phyloP scores from a whole-genome alignment of 345 rosid species.

The Laguncularia racemosa region DNA sequence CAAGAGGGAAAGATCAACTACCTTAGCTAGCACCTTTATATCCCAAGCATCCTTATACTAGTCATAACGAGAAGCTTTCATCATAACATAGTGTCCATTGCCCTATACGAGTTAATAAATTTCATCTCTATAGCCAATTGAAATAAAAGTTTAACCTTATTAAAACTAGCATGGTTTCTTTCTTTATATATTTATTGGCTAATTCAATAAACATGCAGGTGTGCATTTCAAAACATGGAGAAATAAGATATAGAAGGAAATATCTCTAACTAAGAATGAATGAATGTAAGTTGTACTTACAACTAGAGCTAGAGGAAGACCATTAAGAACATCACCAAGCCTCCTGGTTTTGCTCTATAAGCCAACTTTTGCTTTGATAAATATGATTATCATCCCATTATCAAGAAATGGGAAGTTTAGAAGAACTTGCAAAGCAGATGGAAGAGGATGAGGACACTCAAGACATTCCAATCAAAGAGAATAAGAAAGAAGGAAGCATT shows the following conservation, averaged over 20 bases:
- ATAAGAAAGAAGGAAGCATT: too few relatives aligned
- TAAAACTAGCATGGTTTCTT: not conserved
- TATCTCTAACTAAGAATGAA: not conserved
- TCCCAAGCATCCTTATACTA: slow-evolving; percentile 41
- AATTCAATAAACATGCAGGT: too few relatives aligned
- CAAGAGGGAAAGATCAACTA: not conserved
- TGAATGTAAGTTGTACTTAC: slow-evolving; percentile 8
- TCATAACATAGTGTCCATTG: slow-evolving; percentile 34
- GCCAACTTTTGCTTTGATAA: slow-evolving; percentile 22
- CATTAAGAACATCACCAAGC: slow-evolving; percentile 37
- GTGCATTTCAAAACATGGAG: not conserved
- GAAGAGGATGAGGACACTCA: not conserved
- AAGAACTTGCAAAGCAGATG: not conserved
- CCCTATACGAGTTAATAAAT: slow-evolving; percentile 12
- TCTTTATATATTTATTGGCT: not conserved
- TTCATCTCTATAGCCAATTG: not conserved
- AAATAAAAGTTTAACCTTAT: not conserved
- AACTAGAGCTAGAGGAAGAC: slow-evolving; percentile 34
- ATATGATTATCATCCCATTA: slow-evolving; percentile 20
- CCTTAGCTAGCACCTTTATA: slow-evolving; percentile 19
- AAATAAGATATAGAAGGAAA: not conserved
- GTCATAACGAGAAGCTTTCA: slow-evolving; percentile 28
- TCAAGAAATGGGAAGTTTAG: too few relatives aligned
- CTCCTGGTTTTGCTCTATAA: slow-evolving; percentile 42
- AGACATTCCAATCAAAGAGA: too few relatives aligned